Percentiles rank a stretch among this genome's conserved stretches.
Evolutionary conservation across 2,329 filamentous ascomycete species (phyloP).

Genomic region (Aspergillus thermomutatus): DNA sequence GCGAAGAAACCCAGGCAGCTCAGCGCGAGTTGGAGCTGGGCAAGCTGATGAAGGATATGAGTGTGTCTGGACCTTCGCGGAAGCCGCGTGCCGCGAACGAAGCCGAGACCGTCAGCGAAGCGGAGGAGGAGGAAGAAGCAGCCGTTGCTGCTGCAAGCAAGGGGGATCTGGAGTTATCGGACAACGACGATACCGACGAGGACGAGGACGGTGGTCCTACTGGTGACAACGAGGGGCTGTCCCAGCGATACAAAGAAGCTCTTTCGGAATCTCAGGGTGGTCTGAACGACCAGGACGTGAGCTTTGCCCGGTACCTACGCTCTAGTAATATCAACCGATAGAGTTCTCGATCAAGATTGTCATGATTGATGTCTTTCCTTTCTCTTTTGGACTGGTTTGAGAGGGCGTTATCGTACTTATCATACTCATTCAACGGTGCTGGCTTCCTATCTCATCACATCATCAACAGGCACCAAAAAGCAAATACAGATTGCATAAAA

Average conservation of each 20-base stretch:
- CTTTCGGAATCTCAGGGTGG: conserved; percentile 52
- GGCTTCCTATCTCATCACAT: no score
- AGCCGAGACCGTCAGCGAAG: conserved; percentile 47
- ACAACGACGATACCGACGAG: conserved; percentile 50
- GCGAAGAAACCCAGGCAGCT: conserved; percentile 70
- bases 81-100: conserved; percentile 24
- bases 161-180: conserved; percentile 45
- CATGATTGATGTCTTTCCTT: not conserved
- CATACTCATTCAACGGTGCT: no score
- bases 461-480: not conserved
- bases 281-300: conserved; percentile 47
- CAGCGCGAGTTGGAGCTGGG: conserved; percentile 77
- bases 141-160: conserved; percentile 16
- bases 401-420: not conserved
- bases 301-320: conserved; percentile 50
- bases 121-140: conserved; percentile 50
- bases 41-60: conserved; percentile 94
- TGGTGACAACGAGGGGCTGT: conserved; percentile 62
- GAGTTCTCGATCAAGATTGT: not conserved
- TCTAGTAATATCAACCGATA: conserved; percentile 33
- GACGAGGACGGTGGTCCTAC: conserved; percentile 60
- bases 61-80: conserved; percentile 47
- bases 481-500: not conserved
- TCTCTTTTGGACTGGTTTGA: not conserved
- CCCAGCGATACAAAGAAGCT: conserved; percentile 73